phyloP scores from a whole-genome alignment of 2,329 filamentous ascomycete species.

The Tolypocladium amazonense region DNA sequence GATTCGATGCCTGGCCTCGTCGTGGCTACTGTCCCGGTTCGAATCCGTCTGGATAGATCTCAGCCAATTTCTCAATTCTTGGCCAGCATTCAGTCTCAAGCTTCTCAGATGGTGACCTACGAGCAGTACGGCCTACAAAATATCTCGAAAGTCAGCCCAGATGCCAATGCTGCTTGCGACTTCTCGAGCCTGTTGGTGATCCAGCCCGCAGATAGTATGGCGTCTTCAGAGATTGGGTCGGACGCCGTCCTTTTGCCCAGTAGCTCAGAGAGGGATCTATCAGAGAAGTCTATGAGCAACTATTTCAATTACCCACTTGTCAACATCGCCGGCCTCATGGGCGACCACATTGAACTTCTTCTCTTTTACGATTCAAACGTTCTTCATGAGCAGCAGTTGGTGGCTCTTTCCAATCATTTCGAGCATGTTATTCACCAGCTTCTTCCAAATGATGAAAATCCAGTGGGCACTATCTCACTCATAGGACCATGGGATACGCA shows the following conservation, averaged over 20 bases:
- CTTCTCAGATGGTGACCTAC: constrained; percentile 3
- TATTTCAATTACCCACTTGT: constrained; percentile 6
- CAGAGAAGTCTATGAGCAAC: not conserved
- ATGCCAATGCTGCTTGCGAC: constrained; percentile 10
- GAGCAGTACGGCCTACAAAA: constrained; percentile 12
- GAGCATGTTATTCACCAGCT: not conserved
- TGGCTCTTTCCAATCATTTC: not conserved
- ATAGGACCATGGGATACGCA: not conserved
- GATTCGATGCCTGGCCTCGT: constrained; percentile 16
- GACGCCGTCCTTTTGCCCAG: not conserved
- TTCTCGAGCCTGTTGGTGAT: constrained; percentile 17
- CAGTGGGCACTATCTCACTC: too few relatives aligned
- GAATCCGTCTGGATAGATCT: constrained; percentile 6
- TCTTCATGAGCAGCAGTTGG: not conserved
- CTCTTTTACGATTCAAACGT: not conserved
- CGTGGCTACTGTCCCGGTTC: constrained; percentile 18
- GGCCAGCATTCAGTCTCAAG: constrained; percentile 2
- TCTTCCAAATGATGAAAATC: not conserved
- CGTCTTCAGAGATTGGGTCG: not conserved
- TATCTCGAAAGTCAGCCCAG: constrained; percentile 7
- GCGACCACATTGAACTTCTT: not conserved
- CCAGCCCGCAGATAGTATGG: constrained; percentile 5
- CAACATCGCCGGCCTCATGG: not conserved
- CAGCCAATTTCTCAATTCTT: constrained; percentile 8
- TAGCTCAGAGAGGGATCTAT: not conserved